Base-by-base conservation (phyloP, 2,329 filamentous ascomycete species). In the Diplodia intermedia region DNA sequence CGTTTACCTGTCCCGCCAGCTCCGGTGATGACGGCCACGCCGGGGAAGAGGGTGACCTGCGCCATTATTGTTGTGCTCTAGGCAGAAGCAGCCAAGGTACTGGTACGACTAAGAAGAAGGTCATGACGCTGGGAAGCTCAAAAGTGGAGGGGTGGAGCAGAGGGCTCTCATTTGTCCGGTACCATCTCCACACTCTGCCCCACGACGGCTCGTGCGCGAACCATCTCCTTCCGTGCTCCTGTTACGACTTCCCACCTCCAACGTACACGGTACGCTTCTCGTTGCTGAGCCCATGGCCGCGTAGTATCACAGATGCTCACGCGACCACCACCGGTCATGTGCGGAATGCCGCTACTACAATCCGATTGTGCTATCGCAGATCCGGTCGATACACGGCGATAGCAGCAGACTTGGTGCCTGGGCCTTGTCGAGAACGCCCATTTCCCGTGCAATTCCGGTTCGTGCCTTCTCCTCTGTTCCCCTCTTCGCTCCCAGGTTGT, bases 11-110 rank as follows among this genome's bases (percentile, higher is more conserved):
- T 77, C 61, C 76, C 76, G 61, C 75, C 77, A 47, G 77, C 76
- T 23, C 77, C 76, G 6, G 77, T 79, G 14, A 79, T 68, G 2
- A 78, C 68, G 47, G 76, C 76, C 40, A 77, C 74, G 54, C 76
- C 77, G 23, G 72, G 72, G 26, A 78, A 69, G 5, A 69, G 43
- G 26, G 61, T 54, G 12, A 40, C 12, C 5, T 50, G 26, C 4
- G 56, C 50, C 66, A 67, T 67, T 47, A 47, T 14, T 3, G 47
- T 18, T 11, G 23, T 5, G 31, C 38, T 31, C n/a, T 15, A 23
- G 26, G 11, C 38, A 20, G 31, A 33, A 33, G 31, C 31, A 33
- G 31, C 8, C 31, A 33, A 43, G 38, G 14, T 14, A 49, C 6
- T 14, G 23, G 11, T 23, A 23, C 23, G 36, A n/a, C n/a, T 23